Conservation (phyloP, 257 asterid genomes). For the Misopates orontium region DNA sequence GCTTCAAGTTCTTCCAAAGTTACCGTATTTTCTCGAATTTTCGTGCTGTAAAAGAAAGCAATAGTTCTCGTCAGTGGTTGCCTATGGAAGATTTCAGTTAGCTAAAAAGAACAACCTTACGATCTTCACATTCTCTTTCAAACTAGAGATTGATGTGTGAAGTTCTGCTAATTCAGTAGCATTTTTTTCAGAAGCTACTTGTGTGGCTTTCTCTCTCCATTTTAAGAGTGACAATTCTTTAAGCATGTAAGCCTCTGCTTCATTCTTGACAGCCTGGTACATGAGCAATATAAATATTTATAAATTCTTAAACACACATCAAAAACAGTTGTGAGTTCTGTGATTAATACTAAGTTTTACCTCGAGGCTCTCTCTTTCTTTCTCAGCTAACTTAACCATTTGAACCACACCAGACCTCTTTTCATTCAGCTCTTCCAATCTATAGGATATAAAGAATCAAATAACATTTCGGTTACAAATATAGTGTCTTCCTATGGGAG, state of each 20-base stretch:
- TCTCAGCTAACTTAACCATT: constrained; percentile 95
- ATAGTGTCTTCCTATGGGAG: neutral
- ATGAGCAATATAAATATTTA: constrained; percentile 16
- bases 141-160: constrained; percentile 54
- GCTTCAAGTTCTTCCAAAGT: constrained; percentile 78
- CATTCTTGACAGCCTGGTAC: constrained; percentile 80
- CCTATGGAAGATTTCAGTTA: constrained; percentile 1
- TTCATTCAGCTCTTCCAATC: constrained; percentile 86
- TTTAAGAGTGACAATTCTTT: constrained; percentile 75
- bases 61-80: constrained; percentile 16
- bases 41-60: constrained; percentile 55
- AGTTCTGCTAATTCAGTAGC: constrained; percentile 52
- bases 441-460: constrained; percentile 25
- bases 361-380: constrained; percentile 95
- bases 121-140: constrained; percentile 67
- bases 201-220: constrained; percentile 96
- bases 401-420: constrained; percentile 91
- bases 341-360: constrained; percentile 35
- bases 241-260: constrained; percentile 95
- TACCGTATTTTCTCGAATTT: constrained; percentile 63
- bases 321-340: constrained; percentile 18
- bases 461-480: constrained; percentile 3
- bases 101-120: constrained; percentile 56
- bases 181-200: constrained; percentile 71
- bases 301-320: neutral